These are phyloP conservation scores for Buddleja alternifolia DNA, from an alignment of 257 asterid genomes.

Conservation along the genomic window DNA sequence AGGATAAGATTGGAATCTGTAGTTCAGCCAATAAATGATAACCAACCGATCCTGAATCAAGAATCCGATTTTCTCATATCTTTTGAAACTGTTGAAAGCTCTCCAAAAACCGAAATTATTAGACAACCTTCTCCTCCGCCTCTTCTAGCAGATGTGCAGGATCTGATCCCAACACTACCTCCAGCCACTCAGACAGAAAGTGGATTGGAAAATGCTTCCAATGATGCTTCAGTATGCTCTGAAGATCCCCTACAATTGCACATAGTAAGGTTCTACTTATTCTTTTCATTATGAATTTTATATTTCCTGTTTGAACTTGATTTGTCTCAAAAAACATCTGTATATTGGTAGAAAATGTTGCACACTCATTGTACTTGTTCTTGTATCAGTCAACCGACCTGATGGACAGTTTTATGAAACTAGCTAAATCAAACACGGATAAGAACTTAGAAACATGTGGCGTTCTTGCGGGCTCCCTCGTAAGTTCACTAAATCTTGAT, in stretches of 20 bases:
- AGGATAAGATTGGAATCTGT: slow-evolving; percentile 44
- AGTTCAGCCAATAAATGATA: slow-evolving; percentile 45
- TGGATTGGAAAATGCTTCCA: slow-evolving; percentile 45
- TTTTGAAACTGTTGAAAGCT: slow-evolving; percentile 64
- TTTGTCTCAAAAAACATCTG: slow-evolving; percentile 11
- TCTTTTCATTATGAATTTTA: slow-evolving; percentile 15
- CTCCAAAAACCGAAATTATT: slow-evolving; percentile 52
- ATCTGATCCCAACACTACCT: slow-evolving; percentile 60
- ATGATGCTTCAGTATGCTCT: slow-evolving; percentile 57
- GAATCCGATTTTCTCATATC: slow-evolving; percentile 77
- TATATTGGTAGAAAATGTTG: slow-evolving; percentile 8
- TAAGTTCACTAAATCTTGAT: slow-evolving; percentile 42
- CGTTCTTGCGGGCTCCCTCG: slow-evolving; percentile 93
- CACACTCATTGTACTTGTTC: slow-evolving; percentile 28
- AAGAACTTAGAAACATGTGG: slow-evolving; percentile 95
- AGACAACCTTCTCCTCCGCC: slow-evolving; percentile 92
- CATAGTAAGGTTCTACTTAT: slow-evolving; percentile 57
- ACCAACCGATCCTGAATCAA: slow-evolving; percentile 39
- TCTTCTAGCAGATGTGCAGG: slow-evolving; percentile 82
- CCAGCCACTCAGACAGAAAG: slow-evolving; percentile 44
- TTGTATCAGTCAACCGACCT: slow-evolving; percentile 70
- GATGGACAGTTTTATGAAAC: slow-evolving; percentile 92
- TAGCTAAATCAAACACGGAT: slow-evolving; percentile 85
- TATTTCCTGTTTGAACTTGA: slow-evolving; percentile 14
- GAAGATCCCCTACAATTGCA: slow-evolving; percentile 92